A percentile compares a stretch with the other conserved stretches of the same genome.
phyloP scores from a whole-genome alignment of 192 early-diverging fungal species.

The Podila verticillata region DNA sequence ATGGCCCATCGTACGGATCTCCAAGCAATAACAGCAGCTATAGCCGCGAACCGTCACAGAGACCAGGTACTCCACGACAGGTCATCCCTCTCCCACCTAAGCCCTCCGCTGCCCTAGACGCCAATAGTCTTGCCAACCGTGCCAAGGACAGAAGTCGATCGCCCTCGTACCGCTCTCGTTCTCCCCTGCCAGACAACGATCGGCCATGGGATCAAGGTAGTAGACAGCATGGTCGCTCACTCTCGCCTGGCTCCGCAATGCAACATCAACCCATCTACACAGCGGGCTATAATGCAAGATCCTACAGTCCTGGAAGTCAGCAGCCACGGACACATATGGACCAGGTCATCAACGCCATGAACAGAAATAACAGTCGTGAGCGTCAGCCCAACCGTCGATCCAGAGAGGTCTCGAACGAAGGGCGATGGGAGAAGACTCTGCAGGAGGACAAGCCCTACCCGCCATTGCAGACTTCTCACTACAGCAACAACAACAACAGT shows the following conservation, averaged over 20 bases:
- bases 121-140: constrained; percentile 14
- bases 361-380: background rate
- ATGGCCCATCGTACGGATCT: background rate
- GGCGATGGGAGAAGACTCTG: constrained; percentile 41
- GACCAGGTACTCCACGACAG: constrained; percentile 17
- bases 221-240: constrained; percentile 9
- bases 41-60: background rate
- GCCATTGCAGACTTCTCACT: background rate
- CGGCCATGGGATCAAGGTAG: constrained; percentile 15
- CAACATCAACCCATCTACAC: background rate
- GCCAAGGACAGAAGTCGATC: constrained; percentile 37
- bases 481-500: background rate
- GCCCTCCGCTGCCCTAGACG: constrained; percentile 22
- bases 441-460: constrained; percentile 50
- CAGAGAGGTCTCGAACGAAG: constrained; percentile 11
- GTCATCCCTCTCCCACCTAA: constrained; percentile 43
- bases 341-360: constrained; percentile 14
- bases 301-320: constrained; percentile 8
- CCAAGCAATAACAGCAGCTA: background rate
- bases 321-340: constrained; percentile 36
- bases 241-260: constrained; percentile 3
- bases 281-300: constrained; percentile 9
- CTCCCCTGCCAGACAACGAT: constrained; percentile 21
- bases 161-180: constrained; percentile 32
- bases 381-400: constrained; percentile 8